Base-by-base conservation (phyloP, 2,329 filamentous ascomycete species). In the Achaetomium macrosporum region DNA sequence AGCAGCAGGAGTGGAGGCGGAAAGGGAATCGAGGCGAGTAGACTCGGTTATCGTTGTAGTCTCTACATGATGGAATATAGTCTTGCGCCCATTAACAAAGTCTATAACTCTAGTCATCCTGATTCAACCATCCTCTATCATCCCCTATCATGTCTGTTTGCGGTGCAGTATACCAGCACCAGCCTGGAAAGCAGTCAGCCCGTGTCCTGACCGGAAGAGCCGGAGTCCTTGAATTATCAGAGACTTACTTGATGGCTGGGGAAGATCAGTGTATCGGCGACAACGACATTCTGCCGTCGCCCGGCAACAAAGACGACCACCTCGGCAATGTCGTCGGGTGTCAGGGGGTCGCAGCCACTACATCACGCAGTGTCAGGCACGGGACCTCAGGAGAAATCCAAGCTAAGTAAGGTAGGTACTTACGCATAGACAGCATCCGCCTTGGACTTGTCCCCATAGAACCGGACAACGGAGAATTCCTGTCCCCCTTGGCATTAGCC, bases 301-400 rank as follows among this genome's bases (percentile, higher is more conserved):
- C 87, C 86, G 4, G 87, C 90, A 2, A 87, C 78, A 66, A 96
- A 96, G 8, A 96, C 90, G 33, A 96, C 77, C 30, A 95, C 78
- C 72, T 96, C 91, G 12, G 91, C 91, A 65, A 96, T 90, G 65
- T 96, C 91, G 46, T 93, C 88, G 0, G 88, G 87, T 0, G 90
- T 95, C 61, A 96, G 75, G 39, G 91, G 90, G 60, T 95, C 87
- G 61, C 81, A 85, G 47, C 85, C 86, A 53, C 84, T 87, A 45
- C n/a, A 54, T 15, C 11, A 15, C 9, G 15, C 31, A 50, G 20
- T 13, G n/a, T 42, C 44, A 35, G 42, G 1, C 15, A 7, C 2
- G 7, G 1, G 33, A 15, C 33, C 33, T 6, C 3, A 35, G 11
- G 10, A 35, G 11, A 15, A 12, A 4, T 15, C 33, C 10, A 35